These are phyloP conservation scores for Craspedostauros australis DNA, from an alignment of 108 stramenopile genomes.

Conservation along the genomic window DNA sequence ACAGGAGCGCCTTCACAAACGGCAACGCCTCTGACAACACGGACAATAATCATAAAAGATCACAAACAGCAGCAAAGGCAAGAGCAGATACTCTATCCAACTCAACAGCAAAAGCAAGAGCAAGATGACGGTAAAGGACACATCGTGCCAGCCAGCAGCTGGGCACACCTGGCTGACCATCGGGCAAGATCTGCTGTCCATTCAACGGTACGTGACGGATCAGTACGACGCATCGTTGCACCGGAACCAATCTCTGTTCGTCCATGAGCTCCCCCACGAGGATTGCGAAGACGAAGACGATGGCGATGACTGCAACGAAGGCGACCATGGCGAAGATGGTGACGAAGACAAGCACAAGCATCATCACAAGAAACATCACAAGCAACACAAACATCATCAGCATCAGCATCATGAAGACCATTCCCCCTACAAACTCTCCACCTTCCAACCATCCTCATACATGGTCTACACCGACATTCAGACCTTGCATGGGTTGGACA, in stretches of 20 bases:
- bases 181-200: constrained; percentile 78
- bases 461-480: constrained; percentile 80
- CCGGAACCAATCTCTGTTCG: background rate
- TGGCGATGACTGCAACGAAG: background rate
- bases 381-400: background rate
- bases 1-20: no score
- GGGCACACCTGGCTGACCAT: constrained; percentile 54
- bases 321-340: background rate
- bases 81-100: no score
- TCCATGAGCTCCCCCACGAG: background rate
- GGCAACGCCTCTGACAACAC: no score
- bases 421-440: constrained; percentile 9
- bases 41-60: no score
- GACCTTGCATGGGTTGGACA: constrained; percentile 48
- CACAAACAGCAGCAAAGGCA: no score
- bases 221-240: constrained; percentile 74
- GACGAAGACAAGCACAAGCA: background rate
- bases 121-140: no score
- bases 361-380: constrained; percentile 1
- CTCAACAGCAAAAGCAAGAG: no score
- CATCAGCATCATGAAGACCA: constrained; percentile 4
- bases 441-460: constrained; percentile 51
- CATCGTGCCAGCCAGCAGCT: constrained; percentile 51
- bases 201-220: constrained; percentile 57
- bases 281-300: no score